These are phyloP conservation scores for Chlorella vulgaris DNA, from an alignment of 139 green algal species.

Conservation along the genomic window DNA sequence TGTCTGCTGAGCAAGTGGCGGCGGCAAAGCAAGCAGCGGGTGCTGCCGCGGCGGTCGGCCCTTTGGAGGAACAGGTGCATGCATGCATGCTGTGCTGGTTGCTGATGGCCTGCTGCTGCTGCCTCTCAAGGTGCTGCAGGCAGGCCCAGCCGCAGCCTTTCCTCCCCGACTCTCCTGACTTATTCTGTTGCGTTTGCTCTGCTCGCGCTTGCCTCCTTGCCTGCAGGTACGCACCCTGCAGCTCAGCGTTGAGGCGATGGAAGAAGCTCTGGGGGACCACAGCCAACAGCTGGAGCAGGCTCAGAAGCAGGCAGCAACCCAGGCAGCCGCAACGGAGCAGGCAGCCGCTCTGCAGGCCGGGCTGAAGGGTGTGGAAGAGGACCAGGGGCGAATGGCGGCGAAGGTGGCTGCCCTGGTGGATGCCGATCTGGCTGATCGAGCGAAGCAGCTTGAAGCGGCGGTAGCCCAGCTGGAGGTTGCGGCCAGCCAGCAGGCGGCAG, in stretches of 20 bases:
- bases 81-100: background rate
- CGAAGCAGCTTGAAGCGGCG: background rate
- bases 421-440: background rate
- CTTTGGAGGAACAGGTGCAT: conserved; percentile 25
- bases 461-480: too few relatives aligned
- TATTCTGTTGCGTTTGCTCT: background rate
- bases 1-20: background rate
- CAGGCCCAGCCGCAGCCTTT: too few relatives aligned
- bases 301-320: background rate
- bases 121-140: too few relatives aligned
- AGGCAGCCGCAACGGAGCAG: background rate
- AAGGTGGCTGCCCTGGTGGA: too few relatives aligned
- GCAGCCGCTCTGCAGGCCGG: too few relatives aligned
- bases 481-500: background rate
- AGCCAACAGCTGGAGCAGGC: conserved; percentile 5
- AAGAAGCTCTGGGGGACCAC: conserved; percentile 6
- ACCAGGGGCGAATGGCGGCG: too few relatives aligned
- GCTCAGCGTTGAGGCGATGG: conserved; percentile 18
- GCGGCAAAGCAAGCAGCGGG: conserved; percentile 16
- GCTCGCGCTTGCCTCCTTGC: background rate
- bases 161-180: background rate
- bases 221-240: conserved; percentile 23
- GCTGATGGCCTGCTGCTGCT: background rate
- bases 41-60: background rate
- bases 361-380: too few relatives aligned